A percentile compares a stretch with the other conserved stretches of the same genome.
Evolutionary conservation across 495 filamentous ascomycete genomes (phyloP).

Genomic region (Cryomyces minteri): DNA sequence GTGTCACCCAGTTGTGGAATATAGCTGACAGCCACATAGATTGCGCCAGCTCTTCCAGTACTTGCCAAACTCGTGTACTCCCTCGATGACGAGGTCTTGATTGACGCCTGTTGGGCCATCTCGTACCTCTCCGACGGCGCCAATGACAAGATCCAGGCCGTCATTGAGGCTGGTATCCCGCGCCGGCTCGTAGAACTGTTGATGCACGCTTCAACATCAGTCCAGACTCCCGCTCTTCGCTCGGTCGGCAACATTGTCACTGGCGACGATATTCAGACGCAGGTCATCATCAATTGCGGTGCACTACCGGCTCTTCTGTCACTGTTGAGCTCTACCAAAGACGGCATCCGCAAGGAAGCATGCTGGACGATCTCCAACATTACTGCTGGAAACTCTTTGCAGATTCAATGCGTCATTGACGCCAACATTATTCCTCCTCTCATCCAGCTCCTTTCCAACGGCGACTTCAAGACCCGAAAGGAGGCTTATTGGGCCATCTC

Average conservation of each 20-base stretch:
- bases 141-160: conserved; percentile 99
- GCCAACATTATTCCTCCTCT: conserved; percentile 91
- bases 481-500: conserved; percentile 99
- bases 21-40: conserved; percentile 33
- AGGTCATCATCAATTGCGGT: conserved; percentile 98
- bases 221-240: conserved; percentile 91
- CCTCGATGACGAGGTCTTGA: conserved; percentile 93
- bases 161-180: conserved; percentile 96
- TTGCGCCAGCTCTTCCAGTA: conserved; percentile 87
- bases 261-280: conserved; percentile 95
- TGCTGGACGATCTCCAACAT: conserved; percentile 99
- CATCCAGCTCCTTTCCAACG: conserved; percentile 87
- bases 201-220: conserved; percentile 97
- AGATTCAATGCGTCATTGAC: conserved; percentile 95
- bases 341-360: conserved; percentile 97
- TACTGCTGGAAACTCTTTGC: conserved; percentile 91
- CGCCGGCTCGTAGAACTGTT: conserved; percentile 92
- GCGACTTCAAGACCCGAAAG: conserved; percentile 98
- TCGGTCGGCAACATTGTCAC: conserved; percentile 99
- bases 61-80: conserved; percentile 96
- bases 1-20: not conserved
- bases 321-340: conserved; percentile 88
- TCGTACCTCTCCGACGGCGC: conserved; percentile 98
- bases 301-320: conserved; percentile 80
- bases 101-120: conserved; percentile 99